Evolutionary conservation across 345 rosid genomes (phyloP), one percentile per base, ranked within the genome.

Genomic region (Noccaea caerulescens): DNA sequence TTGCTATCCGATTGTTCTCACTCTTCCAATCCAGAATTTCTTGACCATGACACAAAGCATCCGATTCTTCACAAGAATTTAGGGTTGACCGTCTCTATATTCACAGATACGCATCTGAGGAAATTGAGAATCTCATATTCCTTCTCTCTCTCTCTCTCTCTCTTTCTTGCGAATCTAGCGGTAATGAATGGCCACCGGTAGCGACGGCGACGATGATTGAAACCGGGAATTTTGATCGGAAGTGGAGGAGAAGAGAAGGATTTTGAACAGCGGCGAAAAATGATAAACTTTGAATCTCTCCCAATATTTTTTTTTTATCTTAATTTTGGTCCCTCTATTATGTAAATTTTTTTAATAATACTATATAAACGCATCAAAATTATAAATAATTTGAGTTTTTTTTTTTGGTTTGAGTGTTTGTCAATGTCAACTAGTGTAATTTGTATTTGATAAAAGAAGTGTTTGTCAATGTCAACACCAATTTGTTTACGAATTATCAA

Each of bases 41-140:
- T 75, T 60, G 20, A 45, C 23, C 73, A 68, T 18, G 63, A 53
- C 50, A 44, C 68, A 75, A 60, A 36, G 73, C 25, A 59, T 67
- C 73, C 7, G 63, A 67, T 67, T 52, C 63, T 67, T 59, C 50
- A 34, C 49, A 43, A 33, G 63, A 33, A 6, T 51, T 23, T 13
- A 42, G 39, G 33, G 68, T 66, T 67, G 72, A 66, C 68, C 68
- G 39, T 59, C 46, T 58, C 14, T 47, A 9, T 27, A 55, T 36
- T 45, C 70, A 55, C 49, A 37, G 47, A 39, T 27, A 32, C 43
- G 34, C 66, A 39, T 63, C 69, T 38, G 10, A 18, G 3, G 20
- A 45, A 37, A 25, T 56, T 25, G 36, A 64, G 36, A 64, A 14
- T 46, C 16, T 54, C 44, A 56, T 30, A 66, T 1, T 23, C 37